phyloP scores from a whole-genome alignment of 2,329 filamentous ascomycete genomes.

The Penicillium sp. region DNA sequence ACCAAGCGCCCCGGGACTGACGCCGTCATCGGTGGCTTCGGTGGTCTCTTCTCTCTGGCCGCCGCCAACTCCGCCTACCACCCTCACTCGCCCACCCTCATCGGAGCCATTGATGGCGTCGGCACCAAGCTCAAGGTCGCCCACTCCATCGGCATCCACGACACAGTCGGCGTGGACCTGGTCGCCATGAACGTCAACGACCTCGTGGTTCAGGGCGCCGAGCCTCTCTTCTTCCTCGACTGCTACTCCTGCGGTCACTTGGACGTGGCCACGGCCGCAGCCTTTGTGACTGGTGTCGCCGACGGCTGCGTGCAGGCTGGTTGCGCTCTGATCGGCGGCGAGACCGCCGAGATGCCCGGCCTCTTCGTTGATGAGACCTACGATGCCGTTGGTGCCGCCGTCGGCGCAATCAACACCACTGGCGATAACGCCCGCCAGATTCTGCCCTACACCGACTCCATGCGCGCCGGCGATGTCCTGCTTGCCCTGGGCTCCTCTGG shows the following conservation, averaged over 20 bases:
- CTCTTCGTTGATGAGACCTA: constrained; percentile 88
- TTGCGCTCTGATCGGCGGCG: constrained; percentile 90
- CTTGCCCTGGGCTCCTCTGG: constrained; percentile 81
- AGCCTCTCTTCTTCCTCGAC: constrained; percentile 93
- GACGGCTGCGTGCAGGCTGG: constrained; percentile 78
- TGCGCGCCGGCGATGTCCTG: constrained; percentile 78
- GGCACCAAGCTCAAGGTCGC: constrained; percentile 97
- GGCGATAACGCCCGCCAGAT: constrained; percentile 56
- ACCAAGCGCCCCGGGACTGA: constrained; percentile 83
- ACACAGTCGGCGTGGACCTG: constrained; percentile 92
- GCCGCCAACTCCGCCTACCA: constrained; percentile 67
- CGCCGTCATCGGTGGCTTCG: constrained; percentile 92
- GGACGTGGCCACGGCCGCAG: constrained; percentile 68
- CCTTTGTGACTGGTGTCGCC: constrained; percentile 89
- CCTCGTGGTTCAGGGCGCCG: constrained; percentile 89
- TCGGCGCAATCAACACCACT: constrained; percentile 66
- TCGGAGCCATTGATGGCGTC: constrained; percentile 94
- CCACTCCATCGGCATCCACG: constrained; percentile 80
- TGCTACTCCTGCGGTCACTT: constrained; percentile 94
- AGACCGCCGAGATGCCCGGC: constrained; percentile 97
- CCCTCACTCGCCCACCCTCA: constrained; percentile 68
- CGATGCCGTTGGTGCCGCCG: constrained; percentile 84
- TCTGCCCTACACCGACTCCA: constrained; percentile 69
- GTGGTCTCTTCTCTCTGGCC: constrained; percentile 75
- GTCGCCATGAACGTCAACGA: constrained; percentile 99